These are phyloP conservation scores for Hypholoma sublateritium DNA, from an alignment of 768 basidiomycete genomes.

Conservation along the genomic window DNA sequence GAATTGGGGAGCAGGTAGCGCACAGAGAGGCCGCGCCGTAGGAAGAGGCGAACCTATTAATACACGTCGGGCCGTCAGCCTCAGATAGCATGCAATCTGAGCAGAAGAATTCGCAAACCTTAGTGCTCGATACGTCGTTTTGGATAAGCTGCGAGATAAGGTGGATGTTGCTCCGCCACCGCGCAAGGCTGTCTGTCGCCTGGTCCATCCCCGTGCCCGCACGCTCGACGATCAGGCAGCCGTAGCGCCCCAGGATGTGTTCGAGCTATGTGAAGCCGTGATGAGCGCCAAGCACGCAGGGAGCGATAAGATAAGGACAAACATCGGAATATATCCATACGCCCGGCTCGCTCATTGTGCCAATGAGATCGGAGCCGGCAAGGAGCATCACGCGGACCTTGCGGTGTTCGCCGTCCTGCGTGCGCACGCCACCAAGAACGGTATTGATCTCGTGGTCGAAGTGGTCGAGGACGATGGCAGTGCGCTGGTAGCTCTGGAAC, in stretches of 20 bases:
- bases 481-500: conserved; percentile 91
- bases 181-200: conserved; percentile 71
- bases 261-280: conserved; percentile 60
- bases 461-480: conserved; percentile 96
- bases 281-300: conserved; percentile 4
- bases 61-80: neutral
- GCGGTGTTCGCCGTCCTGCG: conserved; percentile 72
- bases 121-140: conserved; percentile 96
- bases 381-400: conserved; percentile 88
- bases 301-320: conserved; percentile 33
- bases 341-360: conserved; percentile 97
- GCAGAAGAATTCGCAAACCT: conserved; percentile 41
- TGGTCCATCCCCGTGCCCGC: conserved; percentile 91
- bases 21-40: conserved; percentile 77
- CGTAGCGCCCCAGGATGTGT: conserved; percentile 94
- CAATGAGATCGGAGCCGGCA: conserved; percentile 97
- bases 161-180: conserved; percentile 82
- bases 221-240: conserved; percentile 92
- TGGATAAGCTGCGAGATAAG: conserved; percentile 94
- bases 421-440: conserved; percentile 73
- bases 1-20: conserved; percentile 89
- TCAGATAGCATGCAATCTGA: too few relatives aligned
- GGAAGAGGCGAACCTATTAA: conserved; percentile 61
- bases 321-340: conserved; percentile 97
- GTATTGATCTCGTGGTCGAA: conserved; percentile 95